Evolutionary conservation across 2,329 filamentous ascomycete species (phyloP), one percentile per base, ranked within the genome.

Genomic region (Dothiorella sarmentorum): DNA sequence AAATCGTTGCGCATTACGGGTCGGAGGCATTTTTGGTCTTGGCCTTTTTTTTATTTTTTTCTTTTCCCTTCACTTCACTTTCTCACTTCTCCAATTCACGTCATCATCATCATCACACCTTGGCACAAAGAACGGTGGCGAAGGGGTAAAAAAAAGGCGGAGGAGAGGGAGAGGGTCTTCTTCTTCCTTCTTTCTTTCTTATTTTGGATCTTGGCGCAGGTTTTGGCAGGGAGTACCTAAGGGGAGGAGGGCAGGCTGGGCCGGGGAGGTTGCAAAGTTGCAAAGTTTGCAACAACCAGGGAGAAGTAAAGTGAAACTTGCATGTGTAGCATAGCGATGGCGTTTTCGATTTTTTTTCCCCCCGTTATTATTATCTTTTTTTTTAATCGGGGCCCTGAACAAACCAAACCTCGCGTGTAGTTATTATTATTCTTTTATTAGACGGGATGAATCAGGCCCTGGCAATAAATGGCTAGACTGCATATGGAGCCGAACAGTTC

Each of bases 181-280:
- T 18, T 42, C 22, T 15, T 22, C 20, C 37, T 45, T 43, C 58
- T 42, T 17, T 24, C 51, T 17, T 56, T 60, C 62, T 58, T 42
- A 35, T 47, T 31, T 43, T 45, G 44, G 59, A 55, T 60, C 60
- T 67, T 67, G 67, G 69, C 69, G 69, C 20, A 51, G 45, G 37
- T 17, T 40, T 40, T 18, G 26, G 26, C 15, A 29, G 44, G 27
- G 13, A 18, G 38, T 17, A 11, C 17, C 17, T 7, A n/a, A n/a
- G 7, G 17, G 35, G 68, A 67, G 68, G 67, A 68, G 66, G 63
- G 68, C 67, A 67, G 68, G 65, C 64, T 65, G 43, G 26, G 15
- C 13, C 17, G n/a, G n/a, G n/a, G n/a, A n/a, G n/a, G n/a, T n/a
- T n/a, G n/a, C n/a, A n/a, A n/a, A n/a, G n/a, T n/a, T n/a, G n/a